A percentile compares a stretch with the other conserved stretches of the same genome.
These are phyloP conservation scores for Fistulinella cinereoalba DNA, from an alignment of 1,284 basidiomycete species.

Conservation along the genomic window DNA sequence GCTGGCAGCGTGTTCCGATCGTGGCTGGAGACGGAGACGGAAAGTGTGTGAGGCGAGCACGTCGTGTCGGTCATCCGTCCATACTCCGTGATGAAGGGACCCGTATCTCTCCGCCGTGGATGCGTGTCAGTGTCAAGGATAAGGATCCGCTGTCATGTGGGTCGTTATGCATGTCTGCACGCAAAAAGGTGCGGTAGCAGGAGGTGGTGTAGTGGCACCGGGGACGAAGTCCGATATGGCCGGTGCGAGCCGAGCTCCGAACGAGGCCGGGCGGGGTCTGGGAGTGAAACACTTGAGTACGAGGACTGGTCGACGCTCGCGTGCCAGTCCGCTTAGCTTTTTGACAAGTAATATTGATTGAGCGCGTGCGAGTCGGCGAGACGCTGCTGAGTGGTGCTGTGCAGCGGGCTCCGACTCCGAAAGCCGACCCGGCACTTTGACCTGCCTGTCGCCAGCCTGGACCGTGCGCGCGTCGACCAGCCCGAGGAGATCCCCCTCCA, in stretches of 20 bases:
- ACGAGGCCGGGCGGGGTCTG: no score
- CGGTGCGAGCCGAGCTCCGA: no score
- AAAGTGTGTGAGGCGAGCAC: slow-evolving; percentile 2
- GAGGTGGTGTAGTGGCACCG: slow-evolving; percentile 2
- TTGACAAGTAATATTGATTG: no score
- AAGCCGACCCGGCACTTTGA: not conserved
- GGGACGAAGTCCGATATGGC: no score
- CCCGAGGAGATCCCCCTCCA: slow-evolving; percentile 32
- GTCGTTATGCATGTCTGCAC: slow-evolving; percentile 8
- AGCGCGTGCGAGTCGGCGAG: no score
- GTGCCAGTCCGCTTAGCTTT: no score
- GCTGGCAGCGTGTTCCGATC: slow-evolving; percentile 9
- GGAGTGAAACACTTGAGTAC: not conserved
- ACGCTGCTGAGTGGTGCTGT: no score
- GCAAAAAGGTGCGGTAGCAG: not conserved
- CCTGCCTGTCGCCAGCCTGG: slow-evolving; percentile 5
- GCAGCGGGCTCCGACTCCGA: not conserved
- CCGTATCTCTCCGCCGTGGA: slow-evolving; percentile 16
- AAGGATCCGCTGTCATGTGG: slow-evolving; percentile 12
- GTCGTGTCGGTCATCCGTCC: not conserved
- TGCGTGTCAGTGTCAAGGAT: slow-evolving; percentile 8
- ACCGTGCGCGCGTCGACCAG: no score
- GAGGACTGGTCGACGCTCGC: not conserved
- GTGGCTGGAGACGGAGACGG: slow-evolving; percentile 4
- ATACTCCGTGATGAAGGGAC: slow-evolving; percentile 1